Base-by-base conservation (phyloP, 2,329 filamentous ascomycete genomes). In the Fusarium tricinctum region DNA sequence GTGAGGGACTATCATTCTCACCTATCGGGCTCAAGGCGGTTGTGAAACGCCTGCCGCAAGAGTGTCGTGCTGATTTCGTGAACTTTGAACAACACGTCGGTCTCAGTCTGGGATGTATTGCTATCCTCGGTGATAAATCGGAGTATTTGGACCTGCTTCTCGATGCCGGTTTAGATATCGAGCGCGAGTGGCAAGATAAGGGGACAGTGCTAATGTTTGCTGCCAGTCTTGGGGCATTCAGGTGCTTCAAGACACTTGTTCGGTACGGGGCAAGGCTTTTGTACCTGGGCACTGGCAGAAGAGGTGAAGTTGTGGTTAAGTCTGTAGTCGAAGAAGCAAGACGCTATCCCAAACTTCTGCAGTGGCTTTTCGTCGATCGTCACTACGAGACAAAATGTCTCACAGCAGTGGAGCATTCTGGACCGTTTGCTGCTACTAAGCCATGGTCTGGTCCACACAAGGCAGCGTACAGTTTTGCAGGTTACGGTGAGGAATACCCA, bases 191-290 rank as follows among this genome's bases (percentile, higher is more conserved):
- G 35, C 66, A 56, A 5, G 38, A 43, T 4, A 52, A 51, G 2
- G 72, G 72, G 3, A 70, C 72, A 7, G 58, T 63, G 1, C 49
- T 74, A 49, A 73, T 74, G 70, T 68, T 60, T 45, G 72, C 72
- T 14, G 62, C 58, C 19, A 40, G 35, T 5, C 55, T 72, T 4
- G 72, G 69, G 0, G 58, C 59, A 2, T 39, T 59, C 2, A 26
- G 45, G 3, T 58, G 56, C 9, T 72, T 73, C 59, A 67, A 74
- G 40, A 6, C 63, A 6, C 66, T 74, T 13, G 58, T 74, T 6
- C 63, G 53, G 3, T 23, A 26, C 6, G 70, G 70, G 3, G 72
- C 72, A 13, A 58, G 52, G 8, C 49, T 72, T 8, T 43, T 63
- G 8, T 74, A 74, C 10, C 22, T 54, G 8, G 17, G 42, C 4